These are phyloP conservation scores for Debaryomyces tyrocola DNA, from an alignment of 805 yeast species.

Conservation along the genomic window DNA sequence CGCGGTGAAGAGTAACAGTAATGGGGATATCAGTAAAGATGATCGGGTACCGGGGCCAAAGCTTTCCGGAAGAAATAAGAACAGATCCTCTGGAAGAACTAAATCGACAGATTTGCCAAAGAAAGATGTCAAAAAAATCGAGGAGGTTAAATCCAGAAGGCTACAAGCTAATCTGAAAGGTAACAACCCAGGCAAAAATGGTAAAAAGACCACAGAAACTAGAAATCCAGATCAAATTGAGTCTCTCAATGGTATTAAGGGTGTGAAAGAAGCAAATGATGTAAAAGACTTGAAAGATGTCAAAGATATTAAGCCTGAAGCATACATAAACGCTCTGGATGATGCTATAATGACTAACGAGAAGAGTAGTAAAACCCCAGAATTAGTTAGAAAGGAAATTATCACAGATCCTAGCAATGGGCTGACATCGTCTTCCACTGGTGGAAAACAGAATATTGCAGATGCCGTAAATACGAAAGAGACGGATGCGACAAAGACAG, in stretches of 20 bases:
- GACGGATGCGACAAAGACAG: neutral
- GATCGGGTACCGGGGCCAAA: no score
- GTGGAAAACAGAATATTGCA: neutral
- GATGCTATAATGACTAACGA: no score
- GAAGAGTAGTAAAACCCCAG: no score
- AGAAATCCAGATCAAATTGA: no score
- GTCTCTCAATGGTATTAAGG: no score
- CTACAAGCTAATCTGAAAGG: neutral
- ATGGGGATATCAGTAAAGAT: no score
- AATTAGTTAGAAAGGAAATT: no score
- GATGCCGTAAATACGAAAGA: neutral
- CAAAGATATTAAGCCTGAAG: no score
- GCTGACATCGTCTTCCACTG: neutral
- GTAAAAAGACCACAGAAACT: neutral
- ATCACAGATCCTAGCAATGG: no score
- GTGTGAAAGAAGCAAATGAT: neutral
- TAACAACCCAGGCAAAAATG: neutral
- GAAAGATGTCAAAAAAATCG: neutral
- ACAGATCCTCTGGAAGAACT: neutral
- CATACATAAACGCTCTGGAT: no score
- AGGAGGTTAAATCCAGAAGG: neutral
- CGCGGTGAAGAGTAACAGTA: no score
- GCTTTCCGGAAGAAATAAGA: neutral
- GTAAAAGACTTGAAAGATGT: neutral
- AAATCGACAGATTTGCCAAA: neutral